These are phyloP conservation scores for Tritrichomonas musculus DNA, from an alignment of 208 protist genomes.

Conservation along the genomic window DNA sequence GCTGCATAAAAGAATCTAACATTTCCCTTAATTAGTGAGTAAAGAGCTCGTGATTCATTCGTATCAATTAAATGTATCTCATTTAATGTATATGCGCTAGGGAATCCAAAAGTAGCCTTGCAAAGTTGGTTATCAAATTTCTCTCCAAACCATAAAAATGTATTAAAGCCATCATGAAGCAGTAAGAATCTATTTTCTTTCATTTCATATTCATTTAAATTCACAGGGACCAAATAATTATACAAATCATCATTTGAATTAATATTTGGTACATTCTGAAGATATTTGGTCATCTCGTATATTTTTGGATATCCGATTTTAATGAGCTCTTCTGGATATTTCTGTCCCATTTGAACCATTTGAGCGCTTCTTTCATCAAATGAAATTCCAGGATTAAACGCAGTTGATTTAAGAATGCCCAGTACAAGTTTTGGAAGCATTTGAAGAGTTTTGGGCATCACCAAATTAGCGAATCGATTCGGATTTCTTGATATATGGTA, in stretches of 20 bases:
- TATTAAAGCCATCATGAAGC: not conserved
- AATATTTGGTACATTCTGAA: too few species aligned
- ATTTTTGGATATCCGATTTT: not conserved
- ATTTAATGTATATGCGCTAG: not conserved
- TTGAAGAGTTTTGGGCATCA: not conserved
- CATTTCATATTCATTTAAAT: not conserved
- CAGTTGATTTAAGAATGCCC: not conserved
- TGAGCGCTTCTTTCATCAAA: not conserved
- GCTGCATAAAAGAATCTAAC: not conserved
- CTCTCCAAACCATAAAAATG: not conserved
- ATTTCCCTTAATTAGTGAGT: not conserved
- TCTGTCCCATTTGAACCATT: not conserved
- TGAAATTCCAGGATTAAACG: not conserved
- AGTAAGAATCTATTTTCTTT: not conserved
- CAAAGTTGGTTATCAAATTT: not conserved
- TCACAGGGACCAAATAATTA: not conserved
- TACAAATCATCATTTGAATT: too few species aligned
- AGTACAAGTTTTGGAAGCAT: not conserved
- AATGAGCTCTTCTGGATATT: not conserved
- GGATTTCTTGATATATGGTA: not conserved
- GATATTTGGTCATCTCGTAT: not conserved
- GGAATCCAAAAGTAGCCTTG: not conserved
- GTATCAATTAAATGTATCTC: not conserved
- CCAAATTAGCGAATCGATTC: not conserved
- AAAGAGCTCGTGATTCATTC: not conserved